Base-by-base conservation (phyloP, 2,329 filamentous ascomycete species). In the Trichoderma lentiforme region DNA sequence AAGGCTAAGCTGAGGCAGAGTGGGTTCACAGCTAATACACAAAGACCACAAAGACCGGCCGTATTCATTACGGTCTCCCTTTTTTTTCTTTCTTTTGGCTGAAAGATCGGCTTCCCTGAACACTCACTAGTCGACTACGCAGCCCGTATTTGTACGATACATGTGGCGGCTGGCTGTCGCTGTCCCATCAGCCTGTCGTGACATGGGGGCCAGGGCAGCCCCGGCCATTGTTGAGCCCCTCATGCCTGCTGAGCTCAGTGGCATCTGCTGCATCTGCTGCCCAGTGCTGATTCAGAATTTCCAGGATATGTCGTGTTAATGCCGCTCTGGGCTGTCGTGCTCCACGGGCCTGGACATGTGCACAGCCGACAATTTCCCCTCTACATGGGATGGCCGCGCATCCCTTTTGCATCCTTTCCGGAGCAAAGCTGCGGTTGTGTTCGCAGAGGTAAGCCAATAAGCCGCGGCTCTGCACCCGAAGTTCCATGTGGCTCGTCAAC, bases 171-270 rank as follows among this genome's bases (percentile, higher is more conserved):
- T 53, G 32, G 39, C 26, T 34, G 56, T 58, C 53, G 26, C 36
- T 30, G 66, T 69, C 36, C 66, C n/a, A 69, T 51, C 66, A 51
- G 66, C 24, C 36, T 43, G 57, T 32, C 28, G 39, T 70, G 30
- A 53, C 57, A 62, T 62, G 67, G 67, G 65, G 56, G 66, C 34
- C 8, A 6, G 28, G 28, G 56, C 57, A 51, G 57, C 57, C 67
- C 57, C 53, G 57, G 36, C 43, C 43, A 21, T 56, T 66, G 36
- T 70, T 53, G 36, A 70, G 67, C 67, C 67, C 67, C 57, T 70
- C 67, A 62, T 53, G 58, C 57, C 21, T 70, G 39, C 57, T 62
- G 56, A 34, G 57, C 39, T 62, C 57, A 34, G 57, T 12, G 28
- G 53, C 39, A 61, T 70, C 21, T 34, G 15, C 43, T 70, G 9